phyloP scores from a whole-genome alignment of 768 basidiomycete genomes.

The Lactifluus rugatus region DNA sequence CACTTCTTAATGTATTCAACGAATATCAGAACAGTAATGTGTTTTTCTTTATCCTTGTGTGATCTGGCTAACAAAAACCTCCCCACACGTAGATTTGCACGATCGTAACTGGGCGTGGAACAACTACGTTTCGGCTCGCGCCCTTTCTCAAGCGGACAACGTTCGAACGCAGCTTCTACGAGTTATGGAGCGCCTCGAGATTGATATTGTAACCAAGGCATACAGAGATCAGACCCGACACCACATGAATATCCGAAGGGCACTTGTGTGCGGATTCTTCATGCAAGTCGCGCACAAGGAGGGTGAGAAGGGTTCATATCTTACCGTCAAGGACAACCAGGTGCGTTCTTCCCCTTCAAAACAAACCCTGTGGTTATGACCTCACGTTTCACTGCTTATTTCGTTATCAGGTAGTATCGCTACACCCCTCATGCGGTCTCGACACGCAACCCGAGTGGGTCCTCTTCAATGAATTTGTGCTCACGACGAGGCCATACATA shows the following conservation, averaged over 20 bases:
- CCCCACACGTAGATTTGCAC: slow-evolving; percentile 34
- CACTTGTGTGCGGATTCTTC: slow-evolving; percentile 88
- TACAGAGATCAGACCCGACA: slow-evolving; percentile 47
- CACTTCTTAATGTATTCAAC: slow-evolving; percentile 91
- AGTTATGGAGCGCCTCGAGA: slow-evolving; percentile 83
- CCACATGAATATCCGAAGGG: slow-evolving; percentile 66
- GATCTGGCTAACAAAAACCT: not conserved
- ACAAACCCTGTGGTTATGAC: too few species aligned
- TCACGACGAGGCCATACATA: slow-evolving; percentile 83
- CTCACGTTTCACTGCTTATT: too few species aligned
- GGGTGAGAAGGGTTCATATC: slow-evolving; percentile 78
- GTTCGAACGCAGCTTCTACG: slow-evolving; percentile 83
- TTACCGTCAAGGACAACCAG: slow-evolving; percentile 94
- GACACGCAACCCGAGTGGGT: slow-evolving; percentile 90
- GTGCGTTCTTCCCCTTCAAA: slow-evolving; percentile 28
- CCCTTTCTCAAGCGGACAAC: slow-evolving; percentile 86
- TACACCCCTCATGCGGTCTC: slow-evolving; percentile 84
- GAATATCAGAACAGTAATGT: slow-evolving; percentile 77
- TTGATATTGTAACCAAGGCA: slow-evolving; percentile 57
- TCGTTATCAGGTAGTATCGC: slow-evolving; percentile 44
- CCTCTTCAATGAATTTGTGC: slow-evolving; percentile 87
- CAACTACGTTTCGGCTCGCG: slow-evolving; percentile 76
- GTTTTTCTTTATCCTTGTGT: slow-evolving; percentile 20
- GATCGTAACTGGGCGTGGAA: slow-evolving; percentile 80
- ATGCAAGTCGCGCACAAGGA: slow-evolving; percentile 98